phyloP scores from a whole-genome alignment of 129 eudicot genomes.

The Saposhnikovia divaricata region DNA sequence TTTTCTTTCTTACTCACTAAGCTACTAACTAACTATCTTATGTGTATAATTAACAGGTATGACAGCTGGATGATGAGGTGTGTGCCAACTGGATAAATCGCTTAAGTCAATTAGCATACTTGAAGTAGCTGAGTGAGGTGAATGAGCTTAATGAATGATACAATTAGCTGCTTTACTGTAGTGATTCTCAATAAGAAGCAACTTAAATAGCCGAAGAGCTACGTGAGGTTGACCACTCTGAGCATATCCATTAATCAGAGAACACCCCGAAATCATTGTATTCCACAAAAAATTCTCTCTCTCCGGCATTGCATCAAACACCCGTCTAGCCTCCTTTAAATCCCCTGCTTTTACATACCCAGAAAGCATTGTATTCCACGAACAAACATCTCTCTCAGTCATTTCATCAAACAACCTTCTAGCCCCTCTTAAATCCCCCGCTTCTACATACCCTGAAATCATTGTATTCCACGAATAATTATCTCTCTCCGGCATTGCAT shows the following conservation, averaged over 20 bases:
- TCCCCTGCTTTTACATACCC: not conserved
- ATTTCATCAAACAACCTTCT: not conserved
- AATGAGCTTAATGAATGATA: no score
- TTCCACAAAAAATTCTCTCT: not conserved
- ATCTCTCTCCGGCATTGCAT: not conserved
- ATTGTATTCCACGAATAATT: not conserved
- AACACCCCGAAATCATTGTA: not conserved
- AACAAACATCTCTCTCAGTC: not conserved
- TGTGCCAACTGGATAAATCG: no score
- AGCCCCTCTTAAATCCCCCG: no score
- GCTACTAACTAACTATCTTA: no score
- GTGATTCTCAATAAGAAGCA: no score
- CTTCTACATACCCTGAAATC: not conserved
- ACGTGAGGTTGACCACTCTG: not conserved
- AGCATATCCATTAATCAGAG: conserved; percentile 48
- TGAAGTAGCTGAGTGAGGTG: no score
- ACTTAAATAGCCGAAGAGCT: not conserved
- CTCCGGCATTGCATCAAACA: not conserved
- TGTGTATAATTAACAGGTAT: no score
- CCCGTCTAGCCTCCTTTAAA: no score
- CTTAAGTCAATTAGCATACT: no score
- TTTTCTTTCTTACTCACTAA: no score
- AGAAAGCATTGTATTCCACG: not conserved
- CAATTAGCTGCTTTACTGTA: no score
- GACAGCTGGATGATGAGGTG: no score